Evolutionary conservation across 306 rosid species (phyloP), one percentile per base, ranked within the genome.

Genomic region (Glycine soja): DNA sequence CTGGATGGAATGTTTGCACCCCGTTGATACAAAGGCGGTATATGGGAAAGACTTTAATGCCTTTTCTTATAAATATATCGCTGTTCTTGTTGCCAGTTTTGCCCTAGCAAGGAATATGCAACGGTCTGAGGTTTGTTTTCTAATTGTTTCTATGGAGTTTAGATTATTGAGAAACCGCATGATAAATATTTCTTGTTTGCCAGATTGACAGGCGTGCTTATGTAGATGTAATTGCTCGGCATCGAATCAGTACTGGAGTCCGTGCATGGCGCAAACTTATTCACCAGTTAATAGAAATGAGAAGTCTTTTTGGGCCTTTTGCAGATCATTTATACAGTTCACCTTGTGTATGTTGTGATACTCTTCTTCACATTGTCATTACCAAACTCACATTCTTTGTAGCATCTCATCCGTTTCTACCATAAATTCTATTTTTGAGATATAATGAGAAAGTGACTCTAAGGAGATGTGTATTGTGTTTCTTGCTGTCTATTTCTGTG

Each of bases 1-100:
- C 53, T 95, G 99, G 99, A 90, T 90, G 96, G 99, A 95, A 88
- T 95, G 99, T 87, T 84, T 95, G 89, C 98, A 89, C 85, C 94
- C 94, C 79, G 93, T 89, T 89, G 99, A 88, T 87, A 95, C 99
- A 24, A 93, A 89, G 89, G 89, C 93, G 3, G 99, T 93, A 19
- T 91, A 93, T 59, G 98, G 97, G 84, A 95, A 95, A 89, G 99
- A 93, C 90, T 93, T 95, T 72, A 95, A 92, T 88, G 95, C 94
- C 45, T 80, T 91, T 66, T 93, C 99, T 8, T 95, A 93, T 86
- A 95, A 93, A 82, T 95, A 87, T 80, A 90, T 95, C 62, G 99
- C 98, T 81, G 98, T 95, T 80, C 97, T 95, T 72, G 99, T 95
- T 46, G 97, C 98, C 74, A 95, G 99, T 90, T 92, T 95, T 89